These are phyloP conservation scores for Achaetomium macrosporum DNA, from an alignment of 2,329 filamentous ascomycete species.

Conservation along the genomic window DNA sequence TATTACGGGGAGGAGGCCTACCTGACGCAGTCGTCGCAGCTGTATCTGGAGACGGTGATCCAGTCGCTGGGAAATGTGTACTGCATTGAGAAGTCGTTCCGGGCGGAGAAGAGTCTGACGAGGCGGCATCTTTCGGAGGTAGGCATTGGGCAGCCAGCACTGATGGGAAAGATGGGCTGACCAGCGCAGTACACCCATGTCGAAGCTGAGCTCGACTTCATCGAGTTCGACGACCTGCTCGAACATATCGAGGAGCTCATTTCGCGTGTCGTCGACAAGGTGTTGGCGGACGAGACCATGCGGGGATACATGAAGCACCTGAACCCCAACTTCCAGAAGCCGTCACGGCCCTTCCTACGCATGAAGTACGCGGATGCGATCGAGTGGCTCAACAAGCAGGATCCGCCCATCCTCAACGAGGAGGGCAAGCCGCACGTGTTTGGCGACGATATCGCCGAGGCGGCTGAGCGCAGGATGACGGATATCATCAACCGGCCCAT, in stretches of 20 bases:
- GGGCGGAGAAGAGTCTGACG: conserved; percentile 91
- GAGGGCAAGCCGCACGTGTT: conserved; percentile 85
- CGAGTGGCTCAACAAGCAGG: conserved; percentile 83
- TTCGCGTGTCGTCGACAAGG: conserved; percentile 75
- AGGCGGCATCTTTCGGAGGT: conserved; percentile 82
- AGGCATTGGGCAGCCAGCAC: neutral
- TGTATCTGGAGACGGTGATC: conserved; percentile 93
- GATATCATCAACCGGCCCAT: conserved; percentile 94
- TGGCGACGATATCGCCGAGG: conserved; percentile 96
- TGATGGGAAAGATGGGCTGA: neutral
- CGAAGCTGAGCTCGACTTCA: conserved; percentile 94
- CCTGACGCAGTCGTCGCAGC: conserved; percentile 92
- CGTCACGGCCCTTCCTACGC: conserved; percentile 79
- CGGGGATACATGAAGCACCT: conserved; percentile 72
- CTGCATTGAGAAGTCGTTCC: conserved; percentile 98
- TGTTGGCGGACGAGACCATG: conserved; percentile 66
- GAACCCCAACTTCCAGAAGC: conserved; percentile 84
- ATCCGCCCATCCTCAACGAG: conserved; percentile 77
- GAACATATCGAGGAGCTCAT: conserved; percentile 80
- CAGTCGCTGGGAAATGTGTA: conserved; percentile 91
- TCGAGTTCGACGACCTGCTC: conserved; percentile 85
- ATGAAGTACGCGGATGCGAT: conserved; percentile 96
- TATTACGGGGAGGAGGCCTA: conserved; percentile 69
- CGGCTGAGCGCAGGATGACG: conserved; percentile 93
- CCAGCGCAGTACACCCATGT: conserved; percentile 73